Percentiles rank a stretch among this genome's conserved stretches.
Conservation (phyloP, 176 grass and related monocot species). For the Phyllostachys edulis region DNA sequence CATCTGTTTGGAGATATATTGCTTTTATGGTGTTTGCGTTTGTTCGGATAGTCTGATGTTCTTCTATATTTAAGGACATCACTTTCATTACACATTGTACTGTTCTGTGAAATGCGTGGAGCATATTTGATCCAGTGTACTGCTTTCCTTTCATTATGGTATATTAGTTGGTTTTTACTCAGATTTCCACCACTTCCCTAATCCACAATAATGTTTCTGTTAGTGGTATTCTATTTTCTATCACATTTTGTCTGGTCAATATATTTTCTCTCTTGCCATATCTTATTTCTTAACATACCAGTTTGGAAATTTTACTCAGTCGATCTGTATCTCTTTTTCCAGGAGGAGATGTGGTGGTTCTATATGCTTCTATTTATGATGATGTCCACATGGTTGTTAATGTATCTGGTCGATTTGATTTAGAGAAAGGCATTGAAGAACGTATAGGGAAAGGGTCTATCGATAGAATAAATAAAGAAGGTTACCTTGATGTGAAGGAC, state of each 20-base stretch:
- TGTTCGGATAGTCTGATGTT: neutral
- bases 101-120: neutral
- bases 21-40: neutral
- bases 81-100: neutral
- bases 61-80: neutral
- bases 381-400: constrained; percentile 58
- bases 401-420: constrained; percentile 56
- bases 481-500: constrained; percentile 59
- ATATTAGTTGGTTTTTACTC: neutral
- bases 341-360: constrained; percentile 61
- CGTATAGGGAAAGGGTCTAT: constrained; percentile 48
- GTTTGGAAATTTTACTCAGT: neutral
- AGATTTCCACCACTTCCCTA: neutral
- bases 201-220: neutral
- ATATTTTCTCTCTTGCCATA: neutral
- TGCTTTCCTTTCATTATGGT: neutral
- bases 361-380: constrained; percentile 61
- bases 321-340: neutral
- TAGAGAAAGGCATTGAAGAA: constrained; percentile 55
- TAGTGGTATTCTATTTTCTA: neutral
- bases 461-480: constrained; percentile 52
- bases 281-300: neutral
- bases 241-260: neutral
- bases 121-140: neutral
- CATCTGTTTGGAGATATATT: neutral